Percentiles rank a stretch among this genome's conserved stretches.
These are phyloP conservation scores for Eimeria zaria DNA, from an alignment of 169 alveolate species.

Conservation along the genomic window DNA sequence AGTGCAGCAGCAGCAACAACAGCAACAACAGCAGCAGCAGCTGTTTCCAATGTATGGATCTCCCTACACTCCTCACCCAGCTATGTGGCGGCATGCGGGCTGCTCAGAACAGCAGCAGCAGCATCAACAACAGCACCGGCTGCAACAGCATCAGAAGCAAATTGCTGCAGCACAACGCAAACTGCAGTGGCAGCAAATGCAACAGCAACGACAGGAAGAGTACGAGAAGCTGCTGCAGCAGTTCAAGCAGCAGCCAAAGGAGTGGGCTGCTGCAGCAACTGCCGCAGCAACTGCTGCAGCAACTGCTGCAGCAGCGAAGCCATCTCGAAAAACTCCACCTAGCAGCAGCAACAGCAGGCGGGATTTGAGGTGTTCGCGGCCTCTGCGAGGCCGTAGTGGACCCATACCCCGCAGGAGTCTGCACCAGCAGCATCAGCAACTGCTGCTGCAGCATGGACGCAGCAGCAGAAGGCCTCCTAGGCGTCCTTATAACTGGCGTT, in stretches of 20 bases:
- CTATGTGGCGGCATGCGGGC: background rate
- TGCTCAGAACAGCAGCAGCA: constrained; percentile 41
- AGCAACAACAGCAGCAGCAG: constrained; percentile 27
- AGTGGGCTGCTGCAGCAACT: constrained; percentile 44
- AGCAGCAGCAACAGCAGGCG: constrained; percentile 25
- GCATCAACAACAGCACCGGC: constrained; percentile 27
- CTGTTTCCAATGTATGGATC: background rate
- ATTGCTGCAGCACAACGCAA: constrained; percentile 20
- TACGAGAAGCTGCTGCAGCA: constrained; percentile 50
- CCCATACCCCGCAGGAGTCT: background rate
- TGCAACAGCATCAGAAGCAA: constrained; percentile 32
- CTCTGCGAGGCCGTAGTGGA: background rate
- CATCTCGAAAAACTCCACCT: background rate
- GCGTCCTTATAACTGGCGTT: background rate
- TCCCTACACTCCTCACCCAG: background rate
- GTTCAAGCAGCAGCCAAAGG: constrained; percentile 42
- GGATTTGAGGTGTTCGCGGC: background rate
- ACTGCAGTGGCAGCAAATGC: constrained; percentile 19
- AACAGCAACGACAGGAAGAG: constrained; percentile 24
- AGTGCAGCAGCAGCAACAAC: background rate
- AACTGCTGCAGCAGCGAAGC: constrained; percentile 60
- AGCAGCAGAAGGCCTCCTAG: constrained; percentile 1
- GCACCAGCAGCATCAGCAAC: constrained; percentile 52
- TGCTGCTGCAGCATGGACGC: constrained; percentile 50
- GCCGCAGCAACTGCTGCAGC: too few species aligned